Conservation (phyloP, 2,329 filamentous ascomycete species). For the Aspergillus jensenii region DNA sequence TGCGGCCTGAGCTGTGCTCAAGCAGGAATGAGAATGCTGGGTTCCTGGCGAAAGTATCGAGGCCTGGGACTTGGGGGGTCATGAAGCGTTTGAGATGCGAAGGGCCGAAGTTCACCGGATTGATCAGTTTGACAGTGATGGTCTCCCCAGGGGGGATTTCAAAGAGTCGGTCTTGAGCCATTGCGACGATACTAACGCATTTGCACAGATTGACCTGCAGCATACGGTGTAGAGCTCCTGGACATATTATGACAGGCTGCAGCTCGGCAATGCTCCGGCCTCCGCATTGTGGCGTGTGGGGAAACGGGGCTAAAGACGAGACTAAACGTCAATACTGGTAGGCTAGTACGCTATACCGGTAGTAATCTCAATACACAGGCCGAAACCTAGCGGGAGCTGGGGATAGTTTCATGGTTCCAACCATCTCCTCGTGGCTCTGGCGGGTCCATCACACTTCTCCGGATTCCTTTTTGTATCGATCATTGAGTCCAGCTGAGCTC, state of each 20-base stretch:
- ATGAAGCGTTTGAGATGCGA: constrained; percentile 8
- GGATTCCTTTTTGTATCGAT: no score
- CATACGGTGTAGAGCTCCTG: no score
- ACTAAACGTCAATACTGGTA: no score
- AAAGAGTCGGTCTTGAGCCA: neutral
- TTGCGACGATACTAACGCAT: neutral
- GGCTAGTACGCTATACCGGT: neutral
- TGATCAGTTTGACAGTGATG: constrained; percentile 4
- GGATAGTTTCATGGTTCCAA: neutral
- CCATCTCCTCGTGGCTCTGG: neutral
- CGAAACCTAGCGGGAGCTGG: no score
- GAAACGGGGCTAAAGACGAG: no score
- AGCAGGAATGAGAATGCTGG: constrained; percentile 6
- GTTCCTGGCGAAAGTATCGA: neutral
- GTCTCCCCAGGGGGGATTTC: constrained; percentile 1
- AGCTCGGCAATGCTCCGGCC: neutral
- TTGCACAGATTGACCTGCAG: no score
- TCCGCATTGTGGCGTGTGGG: no score
- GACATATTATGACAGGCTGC: no score
- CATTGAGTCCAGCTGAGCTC: no score
- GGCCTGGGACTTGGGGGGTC: constrained; percentile 4
- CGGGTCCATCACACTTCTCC: no score
- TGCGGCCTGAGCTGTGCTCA: constrained; percentile 5
- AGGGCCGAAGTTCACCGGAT: constrained; percentile 7
- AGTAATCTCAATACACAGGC: neutral